Evolutionary conservation across 352 stramenopile species (phyloP).

Genomic region (Lagenidium giganteum): DNA sequence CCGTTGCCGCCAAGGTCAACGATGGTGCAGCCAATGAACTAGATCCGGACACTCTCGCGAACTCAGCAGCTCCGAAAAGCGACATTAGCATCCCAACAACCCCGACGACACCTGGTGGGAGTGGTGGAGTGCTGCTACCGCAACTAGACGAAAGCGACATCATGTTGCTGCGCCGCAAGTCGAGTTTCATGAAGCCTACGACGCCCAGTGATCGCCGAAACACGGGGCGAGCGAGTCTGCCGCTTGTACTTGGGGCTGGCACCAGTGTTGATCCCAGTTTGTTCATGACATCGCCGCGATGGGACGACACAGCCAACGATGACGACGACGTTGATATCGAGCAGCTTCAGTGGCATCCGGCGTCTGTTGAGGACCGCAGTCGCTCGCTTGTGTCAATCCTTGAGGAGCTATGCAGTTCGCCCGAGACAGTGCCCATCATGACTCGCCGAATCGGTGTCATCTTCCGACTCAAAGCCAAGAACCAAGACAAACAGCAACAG

Average conservation of each 20-base stretch:
- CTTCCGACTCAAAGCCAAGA: constrained; percentile 23
- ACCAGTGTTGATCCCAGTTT: constrained; percentile 13
- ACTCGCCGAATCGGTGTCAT: constrained; percentile 29
- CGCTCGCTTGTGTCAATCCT: constrained; percentile 31
- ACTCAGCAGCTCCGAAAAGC: too few relatives aligned
- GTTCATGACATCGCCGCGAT: too few relatives aligned
- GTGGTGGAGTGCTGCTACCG: too few relatives aligned
- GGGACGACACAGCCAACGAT: constrained; percentile 5
- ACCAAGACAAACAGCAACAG: background rate
- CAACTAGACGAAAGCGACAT: constrained; percentile 19
- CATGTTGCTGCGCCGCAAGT: constrained; percentile 24
- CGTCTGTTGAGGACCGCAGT: constrained; percentile 28
- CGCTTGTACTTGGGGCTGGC: constrained; percentile 2
- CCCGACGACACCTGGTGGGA: too few relatives aligned
- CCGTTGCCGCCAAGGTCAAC: background rate
- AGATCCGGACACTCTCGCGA: too few relatives aligned
- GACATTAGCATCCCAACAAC: too few relatives aligned
- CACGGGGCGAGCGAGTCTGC: constrained; percentile 8
- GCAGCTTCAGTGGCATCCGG: constrained; percentile 35
- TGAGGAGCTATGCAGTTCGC: constrained; percentile 29
- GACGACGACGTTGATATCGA: constrained; percentile 11
- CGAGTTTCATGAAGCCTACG: constrained; percentile 36
- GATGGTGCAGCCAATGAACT: constrained; percentile 2
- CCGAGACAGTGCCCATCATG: constrained; percentile 30
- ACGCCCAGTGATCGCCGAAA: constrained; percentile 8